Base-by-base conservation (phyloP, 1,284 basidiomycete species). In the Microbotryum intermedium region DNA sequence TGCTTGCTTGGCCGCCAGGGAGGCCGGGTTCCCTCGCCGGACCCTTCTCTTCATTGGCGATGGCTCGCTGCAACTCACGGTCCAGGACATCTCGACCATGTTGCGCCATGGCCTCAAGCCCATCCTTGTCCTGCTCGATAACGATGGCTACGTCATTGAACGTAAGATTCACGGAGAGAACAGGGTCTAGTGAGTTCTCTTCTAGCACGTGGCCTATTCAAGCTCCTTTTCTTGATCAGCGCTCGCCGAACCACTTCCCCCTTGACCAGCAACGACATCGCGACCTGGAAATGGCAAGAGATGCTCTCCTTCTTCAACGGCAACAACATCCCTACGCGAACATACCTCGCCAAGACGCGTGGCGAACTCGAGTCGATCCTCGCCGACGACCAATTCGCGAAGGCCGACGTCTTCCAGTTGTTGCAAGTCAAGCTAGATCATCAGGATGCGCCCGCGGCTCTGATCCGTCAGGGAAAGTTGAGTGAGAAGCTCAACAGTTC, bases 1-100 rank as follows among this genome's bases (percentile, higher is more conserved):
- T 46, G 85, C 83, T 9, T 83, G 87, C 3, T 77, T 93, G 46
- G 93, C 87, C 5, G 90, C 86, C 1, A 77, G 79, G 50, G 88
- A 92, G 57, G 71, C 77, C 29, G 76, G 79, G 6, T 76, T 63
- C 21, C 61, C 70, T 9, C 72, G 75, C 28, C 79, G 92, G 49
- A 85, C 85, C 1, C 84, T 92, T 55, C 77, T 94, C 53, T 95
- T 97, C 74, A 80, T 91, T 25, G 93, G 93, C 5, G 88, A 90
- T 70, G 88, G 79, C 1, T 75, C 72, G 20, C 71, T 79, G 79
- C 79, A 80, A 66, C 70, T 81, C 21, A 71, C 76, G 16, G 75
- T 77, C 11, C 79, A 80, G 67, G 74, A 76, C 50, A 68, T 92
- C 20, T 85, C 87, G 6, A 84, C 85, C 3, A 90, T 90, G 84